These are phyloP conservation scores for Boletus edulis DNA, from an alignment of 768 basidiomycete genomes.

Conservation along the genomic window DNA sequence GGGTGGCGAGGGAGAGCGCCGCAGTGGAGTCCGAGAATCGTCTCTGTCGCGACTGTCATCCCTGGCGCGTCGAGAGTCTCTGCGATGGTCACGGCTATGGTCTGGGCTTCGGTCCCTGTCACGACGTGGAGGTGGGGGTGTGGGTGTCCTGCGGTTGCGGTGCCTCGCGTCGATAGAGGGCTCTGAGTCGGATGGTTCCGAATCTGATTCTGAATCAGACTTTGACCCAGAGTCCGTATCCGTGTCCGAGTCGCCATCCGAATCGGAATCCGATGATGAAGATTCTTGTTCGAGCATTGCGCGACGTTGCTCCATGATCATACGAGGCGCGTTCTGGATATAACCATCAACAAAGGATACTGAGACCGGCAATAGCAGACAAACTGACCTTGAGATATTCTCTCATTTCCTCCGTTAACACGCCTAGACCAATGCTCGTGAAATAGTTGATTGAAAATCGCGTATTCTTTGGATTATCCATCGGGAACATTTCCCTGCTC, in stretches of 20 bases:
- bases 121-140: constrained; percentile 28
- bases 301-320: constrained; percentile 93
- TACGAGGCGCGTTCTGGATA: constrained; percentile 78
- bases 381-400: constrained; percentile 83
- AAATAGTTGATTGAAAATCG: constrained; percentile 98
- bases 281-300: constrained; percentile 76
- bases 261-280: constrained; percentile 40
- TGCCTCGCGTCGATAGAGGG: constrained; percentile 34
- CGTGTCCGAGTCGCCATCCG: constrained; percentile 32
- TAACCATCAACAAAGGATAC: constrained; percentile 2
- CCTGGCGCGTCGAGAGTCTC: constrained; percentile 14
- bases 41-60: constrained; percentile 26
- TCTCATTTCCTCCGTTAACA: constrained; percentile 93
- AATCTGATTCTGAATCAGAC: constrained; percentile 41
- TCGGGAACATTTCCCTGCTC: constrained; percentile 88
- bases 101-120: constrained; percentile 25
- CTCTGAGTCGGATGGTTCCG: constrained; percentile 38
- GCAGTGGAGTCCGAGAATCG: constrained; percentile 34
- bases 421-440: constrained; percentile 89
- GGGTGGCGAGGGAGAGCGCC: constrained; percentile 26
- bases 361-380: background rate
- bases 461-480: constrained; percentile 95
- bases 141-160: constrained; percentile 28
- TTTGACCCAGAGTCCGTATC: constrained; percentile 33
- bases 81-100: constrained; percentile 18